Base-by-base conservation (phyloP, 768 basidiomycete genomes). In the Suillus sp. region DNA sequence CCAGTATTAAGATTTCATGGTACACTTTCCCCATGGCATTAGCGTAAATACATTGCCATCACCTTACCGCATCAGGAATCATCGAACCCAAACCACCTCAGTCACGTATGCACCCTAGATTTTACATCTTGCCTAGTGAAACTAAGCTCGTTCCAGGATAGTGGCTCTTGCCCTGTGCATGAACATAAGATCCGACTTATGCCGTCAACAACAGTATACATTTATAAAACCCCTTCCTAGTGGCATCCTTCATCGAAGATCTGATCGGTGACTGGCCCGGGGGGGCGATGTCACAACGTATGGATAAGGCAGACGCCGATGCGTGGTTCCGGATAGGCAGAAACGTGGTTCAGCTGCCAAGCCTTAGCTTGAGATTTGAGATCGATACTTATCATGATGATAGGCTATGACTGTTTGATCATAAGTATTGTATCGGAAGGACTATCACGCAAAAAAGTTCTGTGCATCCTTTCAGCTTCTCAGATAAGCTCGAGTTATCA, bases 61-160 rank as follows among this genome's bases (percentile, higher is more conserved):
- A 2, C 47, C 8, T 4, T 47, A 22, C 47, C 47, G 16, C 48
- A 27, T 27, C 27, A 18, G 25, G 30, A 11, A 11, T 30, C 5
- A 30, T 11, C 30, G 30, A 51, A 1, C 16, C 50, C 27, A 30
- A 51, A 32, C 30, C n/a, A 32, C 20, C 51, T 11, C 18, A 20
- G 50, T 51, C 9, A 53, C 50, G 50, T 20, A 51, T 4, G 10
- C 30, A 32, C 51, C 51, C 51, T 53, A 32, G 51, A 53, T n/a
- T 51, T 51, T 30, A 20, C 18, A 30, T 32, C 50, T 50, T 30
- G 27, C 25, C 25, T 16, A 9, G 27, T 10, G 30, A 10, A 27
- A 32, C 51, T n/a, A 53, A 34, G 20, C 32, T n/a, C 51, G 34
- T 53, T 53, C 32, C 11, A 13, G 51, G 1, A n/a, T 53, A n/a